These are phyloP conservation scores for Yamadazyma atlantica DNA, from an alignment of 1,139 yeast genomes.

Conservation along the genomic window DNA sequence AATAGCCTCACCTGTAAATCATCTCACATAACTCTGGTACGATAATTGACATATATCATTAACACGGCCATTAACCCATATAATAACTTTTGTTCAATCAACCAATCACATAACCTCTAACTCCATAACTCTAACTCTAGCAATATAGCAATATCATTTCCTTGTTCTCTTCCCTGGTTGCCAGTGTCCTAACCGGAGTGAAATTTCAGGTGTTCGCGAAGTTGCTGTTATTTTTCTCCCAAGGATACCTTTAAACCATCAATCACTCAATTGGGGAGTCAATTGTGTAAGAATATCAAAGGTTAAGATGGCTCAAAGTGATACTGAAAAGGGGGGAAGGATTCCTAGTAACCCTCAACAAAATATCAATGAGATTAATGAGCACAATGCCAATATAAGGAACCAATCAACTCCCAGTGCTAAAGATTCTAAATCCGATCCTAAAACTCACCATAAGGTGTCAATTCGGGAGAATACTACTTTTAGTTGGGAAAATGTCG, in stretches of 20 bases:
- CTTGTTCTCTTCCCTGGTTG: neutral
- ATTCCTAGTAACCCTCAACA: constrained; percentile 17
- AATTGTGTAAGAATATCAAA: neutral
- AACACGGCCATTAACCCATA: no score
- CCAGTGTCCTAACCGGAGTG: neutral
- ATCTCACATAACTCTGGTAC: neutral
- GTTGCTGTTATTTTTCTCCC: neutral
- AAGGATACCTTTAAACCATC: no score
- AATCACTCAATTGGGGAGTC: no score
- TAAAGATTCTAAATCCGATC: neutral
- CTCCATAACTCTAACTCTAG: neutral
- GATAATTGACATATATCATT: no score
- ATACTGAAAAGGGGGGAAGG: constrained; percentile 2
- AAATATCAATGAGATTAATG: constrained; percentile 32
- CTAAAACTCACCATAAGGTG: constrained; percentile 9
- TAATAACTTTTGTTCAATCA: no score
- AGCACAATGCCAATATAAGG: constrained; percentile 24
- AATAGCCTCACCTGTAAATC: neutral
- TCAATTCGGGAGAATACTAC: constrained; percentile 32
- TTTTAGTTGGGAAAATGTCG: constrained; percentile 44
- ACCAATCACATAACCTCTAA: neutral
- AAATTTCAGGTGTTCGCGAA: constrained; percentile 4
- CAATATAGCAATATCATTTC: neutral
- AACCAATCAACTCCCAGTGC: neutral
- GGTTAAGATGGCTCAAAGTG: neutral